Evolutionary conservation across 176 grass and related monocot species (phyloP).

Genomic region (Otatea glauca): DNA sequence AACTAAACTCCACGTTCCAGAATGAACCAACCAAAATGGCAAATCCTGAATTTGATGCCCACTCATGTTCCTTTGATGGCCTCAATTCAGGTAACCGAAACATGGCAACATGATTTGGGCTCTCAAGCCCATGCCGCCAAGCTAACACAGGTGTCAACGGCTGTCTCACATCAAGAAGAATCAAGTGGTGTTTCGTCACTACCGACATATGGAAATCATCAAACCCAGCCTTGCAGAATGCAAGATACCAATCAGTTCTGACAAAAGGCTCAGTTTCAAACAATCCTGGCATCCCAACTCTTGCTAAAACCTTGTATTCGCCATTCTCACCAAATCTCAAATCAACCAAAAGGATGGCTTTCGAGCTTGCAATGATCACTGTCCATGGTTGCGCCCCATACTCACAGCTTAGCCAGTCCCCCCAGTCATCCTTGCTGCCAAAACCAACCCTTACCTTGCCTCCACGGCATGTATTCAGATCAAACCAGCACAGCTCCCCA

Average conservation of each 20-base stretch:
- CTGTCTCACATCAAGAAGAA: conserved; percentile 65
- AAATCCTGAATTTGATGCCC: conserved; percentile 61
- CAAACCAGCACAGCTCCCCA: conserved; percentile 77
- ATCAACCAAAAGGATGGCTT: conserved; percentile 68
- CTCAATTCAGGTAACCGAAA: conserved; percentile 65
- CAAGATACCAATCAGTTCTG: conserved; percentile 55
- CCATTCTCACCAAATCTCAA: conserved; percentile 47
- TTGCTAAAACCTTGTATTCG: conserved; percentile 53
- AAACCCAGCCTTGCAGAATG: conserved; percentile 75
- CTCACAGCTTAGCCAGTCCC: conserved; percentile 73
- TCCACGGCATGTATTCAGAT: conserved; percentile 52
- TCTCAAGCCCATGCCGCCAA: conserved; percentile 74
- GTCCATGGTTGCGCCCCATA: conserved; percentile 73
- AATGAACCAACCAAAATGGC: conserved; percentile 83
- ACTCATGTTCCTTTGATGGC: conserved; percentile 59
- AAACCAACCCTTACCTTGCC: conserved; percentile 56
- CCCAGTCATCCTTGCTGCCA: conserved; percentile 36
- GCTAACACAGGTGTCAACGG: conserved; percentile 61
- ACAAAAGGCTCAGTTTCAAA: conserved; percentile 56
- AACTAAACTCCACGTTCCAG: conserved; percentile 54
- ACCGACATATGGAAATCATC: conserved; percentile 73
- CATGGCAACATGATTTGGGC: conserved; percentile 68
- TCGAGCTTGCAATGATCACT: conserved; percentile 59
- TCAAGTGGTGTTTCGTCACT: conserved; percentile 60
- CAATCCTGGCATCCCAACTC: conserved; percentile 47